A percentile compares a stretch with the other conserved stretches of the same genome.
Evolutionary conservation across 441 rosid species (phyloP).

Genomic region (Erodium moschatum): DNA sequence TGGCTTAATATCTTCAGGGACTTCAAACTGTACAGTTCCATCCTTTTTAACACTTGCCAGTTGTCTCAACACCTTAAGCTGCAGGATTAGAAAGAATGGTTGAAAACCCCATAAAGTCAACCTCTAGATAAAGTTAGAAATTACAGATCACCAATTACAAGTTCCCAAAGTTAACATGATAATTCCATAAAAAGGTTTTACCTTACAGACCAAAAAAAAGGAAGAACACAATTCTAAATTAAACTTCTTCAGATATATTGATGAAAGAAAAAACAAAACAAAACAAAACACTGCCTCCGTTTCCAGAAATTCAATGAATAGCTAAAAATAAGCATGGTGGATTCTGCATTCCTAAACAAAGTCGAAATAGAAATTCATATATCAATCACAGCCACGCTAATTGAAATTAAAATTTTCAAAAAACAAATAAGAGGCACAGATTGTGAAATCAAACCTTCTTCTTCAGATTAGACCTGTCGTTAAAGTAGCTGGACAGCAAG

Average conservation of each 20-base stretch:
- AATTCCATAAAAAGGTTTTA: too few species aligned
- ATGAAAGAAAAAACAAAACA: too few species aligned
- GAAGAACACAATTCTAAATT: too few species aligned
- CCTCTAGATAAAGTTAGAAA: background rate
- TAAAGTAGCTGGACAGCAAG: slow-evolving; percentile 30
- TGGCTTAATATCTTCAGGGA: slow-evolving; percentile 62
- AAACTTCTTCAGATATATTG: too few species aligned
- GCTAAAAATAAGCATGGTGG: too few species aligned
- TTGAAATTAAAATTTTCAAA: background rate
- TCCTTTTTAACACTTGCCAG: slow-evolving; percentile 93
- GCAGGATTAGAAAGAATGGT: slow-evolving; percentile 28
- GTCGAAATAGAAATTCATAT: background rate
- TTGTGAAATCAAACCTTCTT: slow-evolving; percentile 33
- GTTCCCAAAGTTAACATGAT: background rate
- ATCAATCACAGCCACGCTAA: background rate
- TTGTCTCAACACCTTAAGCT: slow-evolving; percentile 72
- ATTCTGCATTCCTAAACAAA: too few species aligned
- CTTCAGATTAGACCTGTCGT: slow-evolving; percentile 35
- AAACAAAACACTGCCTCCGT: too few species aligned
- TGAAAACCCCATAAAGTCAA: background rate
- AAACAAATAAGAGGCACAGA: background rate
- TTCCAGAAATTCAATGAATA: too few species aligned
- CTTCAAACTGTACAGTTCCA: slow-evolving; percentile 86
- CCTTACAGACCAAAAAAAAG: too few species aligned
- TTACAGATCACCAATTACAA: background rate